Evolutionary conservation across 1,139 yeast genomes (phyloP).

Genomic region (Yamadazyma taylorii): DNA sequence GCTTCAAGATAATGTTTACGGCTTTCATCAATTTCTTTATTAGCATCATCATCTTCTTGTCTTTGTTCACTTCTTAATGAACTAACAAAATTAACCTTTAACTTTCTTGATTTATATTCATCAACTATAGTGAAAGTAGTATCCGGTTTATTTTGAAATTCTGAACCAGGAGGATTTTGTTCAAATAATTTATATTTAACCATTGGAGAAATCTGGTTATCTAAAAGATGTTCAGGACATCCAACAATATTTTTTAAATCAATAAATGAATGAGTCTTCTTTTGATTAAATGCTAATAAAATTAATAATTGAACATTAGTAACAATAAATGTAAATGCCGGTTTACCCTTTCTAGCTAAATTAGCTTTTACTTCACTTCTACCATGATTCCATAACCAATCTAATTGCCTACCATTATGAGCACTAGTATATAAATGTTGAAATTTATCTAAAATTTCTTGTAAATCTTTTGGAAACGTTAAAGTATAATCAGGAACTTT

Average conservation of each 20-base stretch:
- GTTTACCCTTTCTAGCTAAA: conserved; percentile 76
- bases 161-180: conserved; percentile 60
- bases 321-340: conserved; percentile 79
- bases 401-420: conserved; percentile 85
- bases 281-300: conserved; percentile 72
- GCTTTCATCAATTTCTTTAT: conserved; percentile 82
- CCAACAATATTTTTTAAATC: conserved; percentile 70
- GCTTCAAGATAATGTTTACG: conserved; percentile 87
- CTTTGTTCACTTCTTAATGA: conserved; percentile 77
- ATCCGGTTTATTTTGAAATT: conserved; percentile 45
- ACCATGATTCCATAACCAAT: conserved; percentile 96
- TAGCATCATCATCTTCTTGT: conserved; percentile 80
- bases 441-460: conserved; percentile 64
- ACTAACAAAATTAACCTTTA: conserved; percentile 80
- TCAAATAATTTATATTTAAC: conserved; percentile 74
- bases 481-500: conserved; percentile 44
- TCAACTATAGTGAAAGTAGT: conserved; percentile 70
- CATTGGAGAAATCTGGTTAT: conserved; percentile 75
- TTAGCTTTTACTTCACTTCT: conserved; percentile 93
- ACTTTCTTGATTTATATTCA: conserved; percentile 83
- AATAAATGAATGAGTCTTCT: conserved; percentile 55
- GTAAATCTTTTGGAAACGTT: conserved; percentile 53
- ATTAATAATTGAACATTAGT: conserved; percentile 88
- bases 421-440: conserved; percentile 68
- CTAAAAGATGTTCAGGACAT: conserved; percentile 62